Conservation (phyloP, 139 green algal species). For the Diplosphaera chodatii region DNA sequence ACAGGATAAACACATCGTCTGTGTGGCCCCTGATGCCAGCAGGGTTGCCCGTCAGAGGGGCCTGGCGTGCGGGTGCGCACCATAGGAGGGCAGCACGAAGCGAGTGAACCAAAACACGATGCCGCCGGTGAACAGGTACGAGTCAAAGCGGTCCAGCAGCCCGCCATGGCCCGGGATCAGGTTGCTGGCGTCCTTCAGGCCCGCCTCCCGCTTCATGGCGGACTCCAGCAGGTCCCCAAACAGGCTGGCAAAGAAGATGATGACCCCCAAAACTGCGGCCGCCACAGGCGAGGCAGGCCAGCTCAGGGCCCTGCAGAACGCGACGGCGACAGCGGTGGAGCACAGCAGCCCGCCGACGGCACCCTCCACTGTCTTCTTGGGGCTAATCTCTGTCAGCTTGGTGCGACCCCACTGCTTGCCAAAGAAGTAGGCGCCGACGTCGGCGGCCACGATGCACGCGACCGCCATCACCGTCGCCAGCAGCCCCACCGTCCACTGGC, state of each 20-base stretch:
- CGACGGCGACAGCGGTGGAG: constrained; percentile 47
- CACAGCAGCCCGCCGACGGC: constrained; percentile 66
- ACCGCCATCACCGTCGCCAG: constrained; percentile 72
- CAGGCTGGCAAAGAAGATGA: constrained; percentile 76
- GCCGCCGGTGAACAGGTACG: constrained; percentile 94
- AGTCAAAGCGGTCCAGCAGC: constrained; percentile 92
- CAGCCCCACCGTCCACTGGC: constrained; percentile 68
- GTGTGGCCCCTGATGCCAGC: too few relatives aligned
- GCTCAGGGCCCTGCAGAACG: constrained; percentile 23
- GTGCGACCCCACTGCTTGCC: constrained; percentile 73
- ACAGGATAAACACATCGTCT: too few relatives aligned
- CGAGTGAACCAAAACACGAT: constrained; percentile 69
- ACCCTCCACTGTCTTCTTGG: constrained; percentile 94
- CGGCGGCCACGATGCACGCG: constrained; percentile 76
- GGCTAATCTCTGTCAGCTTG: constrained; percentile 74
- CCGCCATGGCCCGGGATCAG: constrained; percentile 96
- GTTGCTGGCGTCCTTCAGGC: constrained; percentile 89
- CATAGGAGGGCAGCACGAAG: constrained; percentile 18
- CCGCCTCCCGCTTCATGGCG: constrained; percentile 96
- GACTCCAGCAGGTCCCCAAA: constrained; percentile 98
- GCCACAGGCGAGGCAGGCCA: constrained; percentile 20
- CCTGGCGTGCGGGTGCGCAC: too few relatives aligned
- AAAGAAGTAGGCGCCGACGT: constrained; percentile 83
- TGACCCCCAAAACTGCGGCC: constrained; percentile 31
- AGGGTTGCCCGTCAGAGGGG: too few relatives aligned